phyloP scores from a whole-genome alignment of 1,284 basidiomycete species.

The Pseudozyma thailandica region DNA sequence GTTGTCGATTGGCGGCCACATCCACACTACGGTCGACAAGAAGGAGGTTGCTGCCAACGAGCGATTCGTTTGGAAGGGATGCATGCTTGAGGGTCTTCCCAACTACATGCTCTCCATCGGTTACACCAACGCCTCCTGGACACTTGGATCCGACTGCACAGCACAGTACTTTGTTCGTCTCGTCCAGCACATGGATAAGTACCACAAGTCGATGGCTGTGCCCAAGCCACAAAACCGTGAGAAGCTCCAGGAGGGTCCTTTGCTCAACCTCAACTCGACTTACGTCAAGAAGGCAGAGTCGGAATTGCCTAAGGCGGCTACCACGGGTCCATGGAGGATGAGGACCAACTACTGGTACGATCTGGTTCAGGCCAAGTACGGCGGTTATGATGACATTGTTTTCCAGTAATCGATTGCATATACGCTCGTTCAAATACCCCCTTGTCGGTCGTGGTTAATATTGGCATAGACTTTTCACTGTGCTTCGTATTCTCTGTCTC shows the following conservation, averaged over 20 bases:
- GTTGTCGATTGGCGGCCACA: slow-evolving; percentile 59
- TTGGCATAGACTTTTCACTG: background rate
- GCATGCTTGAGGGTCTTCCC: slow-evolving; percentile 65
- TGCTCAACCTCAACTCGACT: slow-evolving; percentile 64
- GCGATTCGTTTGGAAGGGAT: slow-evolving; percentile 60
- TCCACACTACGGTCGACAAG: slow-evolving; percentile 57
- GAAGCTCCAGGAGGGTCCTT: slow-evolving; percentile 30
- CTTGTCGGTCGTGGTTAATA: background rate
- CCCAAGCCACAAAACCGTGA: slow-evolving; percentile 26
- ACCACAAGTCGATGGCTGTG: slow-evolving; percentile 37
- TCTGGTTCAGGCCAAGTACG: slow-evolving; percentile 50
- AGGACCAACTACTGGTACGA: slow-evolving; percentile 60
- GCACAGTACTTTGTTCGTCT: slow-evolving; percentile 57
- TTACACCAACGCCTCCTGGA: slow-evolving; percentile 67
- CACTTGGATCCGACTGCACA: slow-evolving; percentile 63
- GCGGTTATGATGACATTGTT: slow-evolving; percentile 31
- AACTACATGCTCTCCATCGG: slow-evolving; percentile 61
- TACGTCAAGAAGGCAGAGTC: slow-evolving; percentile 60
- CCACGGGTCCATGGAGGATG: slow-evolving; percentile 52
- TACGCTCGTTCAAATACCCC: background rate
- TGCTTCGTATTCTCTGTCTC: no score
- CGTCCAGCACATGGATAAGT: slow-evolving; percentile 55
- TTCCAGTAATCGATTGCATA: slow-evolving; percentile 20
- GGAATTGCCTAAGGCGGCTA: slow-evolving; percentile 59
- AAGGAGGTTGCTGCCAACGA: slow-evolving; percentile 37